Evolutionary conservation across 306 rosid genomes (phyloP), one percentile per base, ranked within the genome.

Genomic region (Leucaena leucocephala): DNA sequence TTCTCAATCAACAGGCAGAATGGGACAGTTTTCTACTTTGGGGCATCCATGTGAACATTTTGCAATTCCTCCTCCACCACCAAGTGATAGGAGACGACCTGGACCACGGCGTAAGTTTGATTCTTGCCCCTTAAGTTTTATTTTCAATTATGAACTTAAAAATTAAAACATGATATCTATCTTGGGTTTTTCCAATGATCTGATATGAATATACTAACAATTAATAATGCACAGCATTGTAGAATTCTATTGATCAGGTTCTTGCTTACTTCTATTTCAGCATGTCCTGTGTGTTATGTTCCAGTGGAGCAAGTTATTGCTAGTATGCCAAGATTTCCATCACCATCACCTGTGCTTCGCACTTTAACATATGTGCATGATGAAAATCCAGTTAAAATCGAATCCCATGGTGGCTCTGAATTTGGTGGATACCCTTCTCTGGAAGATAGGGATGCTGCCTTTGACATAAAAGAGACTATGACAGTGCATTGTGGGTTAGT

Each of bases 61-160:
- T 85, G 90, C 90, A 45, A 85, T 87, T 82, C 97, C 98, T 82
- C 97, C 98, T 63, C 98, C 97, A 40, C 97, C 98, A 48, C 93
- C 95, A 12, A 76, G 80, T 35, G 74, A 78, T 49, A 87, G 91
- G 81, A 92, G 90, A 83, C 87, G 96, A 48, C 61, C 87, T 75
- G 98, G 98, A 85, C 97, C 98, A 38, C 93, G 98, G 21, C 98
- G 98, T 95, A 88, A 92, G 98, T 86, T 71, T 65, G 70, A 65
- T 13, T 42, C 43, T 62, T 63, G 7, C 45, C 45, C 55, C 55
- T 62, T 39, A 35, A 21, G 33, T 52, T 34, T 71, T 75, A 33
- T 74, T 77, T 73, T 71, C 65, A 19, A 15, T 67, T 72, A 44
- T 65, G 77, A 65, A 82, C 46, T 19, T 21, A 43, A 43, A 68